Evolutionary conservation across 2,329 filamentous ascomycete genomes (phyloP), one percentile per base, ranked within the genome.

Genomic region (Penicillium nordicum): DNA sequence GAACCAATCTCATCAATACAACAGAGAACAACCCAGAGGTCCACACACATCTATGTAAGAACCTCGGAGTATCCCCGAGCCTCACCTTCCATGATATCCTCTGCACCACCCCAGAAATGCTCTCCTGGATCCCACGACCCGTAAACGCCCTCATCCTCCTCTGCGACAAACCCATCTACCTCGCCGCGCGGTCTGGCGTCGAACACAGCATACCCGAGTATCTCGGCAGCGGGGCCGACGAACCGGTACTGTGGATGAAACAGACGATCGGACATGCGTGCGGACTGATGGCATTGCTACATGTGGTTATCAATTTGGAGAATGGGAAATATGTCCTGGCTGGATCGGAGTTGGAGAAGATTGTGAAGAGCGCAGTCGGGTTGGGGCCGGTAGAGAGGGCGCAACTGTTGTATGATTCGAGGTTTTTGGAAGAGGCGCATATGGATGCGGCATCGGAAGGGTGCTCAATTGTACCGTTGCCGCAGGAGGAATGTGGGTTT

Each of bases 191-290:
- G 41, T 69, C 68, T n/a, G 60, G 66, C 12, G 75, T 82, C 62
- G 73, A 77, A 57, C 70, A 69, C 4, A 67, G 70, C 29, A 75
- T 73, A 44, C 54, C 64, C 3, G 67, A 73, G 9, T 84, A 85
- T 61, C 18, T 42, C 62, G 73, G 4, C 76, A 10, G 76, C 64
- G 21, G 82, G 82, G 23, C 67, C 73, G 61, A 72, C 2, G 82
- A 85, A 56, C 80, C 82, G 0, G 77, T 84, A 5, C 70, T 84
- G 23, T 86, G 82, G 82, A 84, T 83, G 68, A 78, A 76, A 57
- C 83, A 86, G 62, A 85, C 80, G 1, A 84, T 85, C 54, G 76
- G 79, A 16, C 74, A 85, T 63, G 80, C 82, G 0, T 86, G 84
- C 62, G 84, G 83, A 0, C 72, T 81, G n/a, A 84, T 85, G 57